phyloP scores from a whole-genome alignment of 352 stramenopile genomes.

The Stramenopiles sp. region DNA sequence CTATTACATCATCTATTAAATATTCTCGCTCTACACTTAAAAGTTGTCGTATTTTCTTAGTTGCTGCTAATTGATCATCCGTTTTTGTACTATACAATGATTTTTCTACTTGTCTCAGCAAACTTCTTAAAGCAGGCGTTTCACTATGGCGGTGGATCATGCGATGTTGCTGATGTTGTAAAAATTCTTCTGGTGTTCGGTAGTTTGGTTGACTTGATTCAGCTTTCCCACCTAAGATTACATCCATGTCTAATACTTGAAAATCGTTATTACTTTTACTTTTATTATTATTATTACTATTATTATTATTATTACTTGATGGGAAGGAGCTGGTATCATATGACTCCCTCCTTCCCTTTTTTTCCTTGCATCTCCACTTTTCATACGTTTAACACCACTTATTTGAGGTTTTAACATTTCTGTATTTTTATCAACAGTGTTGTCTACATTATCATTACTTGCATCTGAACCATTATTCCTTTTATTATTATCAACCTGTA shows the following conservation, averaged over 20 bases:
- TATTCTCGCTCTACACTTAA: constrained; percentile 52
- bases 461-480: no score
- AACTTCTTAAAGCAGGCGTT: constrained; percentile 41
- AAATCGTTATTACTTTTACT: no score
- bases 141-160: background rate
- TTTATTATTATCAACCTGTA: no score
- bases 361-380: no score
- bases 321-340: no score
- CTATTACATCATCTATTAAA: constrained; percentile 47
- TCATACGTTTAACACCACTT: no score
- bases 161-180: background rate
- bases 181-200: constrained; percentile 14
- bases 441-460: no score
- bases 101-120: constrained; percentile 49
- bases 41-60: constrained; percentile 56
- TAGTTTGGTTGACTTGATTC: constrained; percentile 13
- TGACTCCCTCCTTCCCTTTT: no score
- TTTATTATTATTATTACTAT: no score
- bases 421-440: no score
- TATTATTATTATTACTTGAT: no score
- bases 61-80: constrained; percentile 48
- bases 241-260: constrained; percentile 12
- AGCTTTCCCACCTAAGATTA: constrained; percentile 9
- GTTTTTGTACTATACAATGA: constrained; percentile 48
- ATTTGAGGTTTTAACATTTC: no score